phyloP scores from a whole-genome alignment of 345 rosid genomes.

The Brassica cretica region DNA sequence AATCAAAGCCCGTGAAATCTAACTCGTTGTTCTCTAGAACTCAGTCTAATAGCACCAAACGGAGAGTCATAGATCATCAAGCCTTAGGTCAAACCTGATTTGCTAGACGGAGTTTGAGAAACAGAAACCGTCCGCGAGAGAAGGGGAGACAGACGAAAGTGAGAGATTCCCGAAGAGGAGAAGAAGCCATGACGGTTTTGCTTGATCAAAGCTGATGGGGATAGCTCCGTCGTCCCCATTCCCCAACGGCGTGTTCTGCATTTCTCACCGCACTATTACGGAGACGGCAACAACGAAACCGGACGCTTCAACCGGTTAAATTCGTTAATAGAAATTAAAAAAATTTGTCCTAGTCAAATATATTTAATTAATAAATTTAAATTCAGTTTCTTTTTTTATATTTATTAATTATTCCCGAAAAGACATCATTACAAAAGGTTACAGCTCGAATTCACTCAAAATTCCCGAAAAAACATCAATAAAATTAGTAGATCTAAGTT shows the following conservation, averaged over 20 bases:
- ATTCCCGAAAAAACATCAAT: no score
- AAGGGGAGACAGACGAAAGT: slow-evolving; percentile 31
- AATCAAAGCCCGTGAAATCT: background rate
- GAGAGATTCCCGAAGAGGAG: slow-evolving; percentile 25
- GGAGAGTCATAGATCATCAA: background rate
- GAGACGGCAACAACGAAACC: background rate
- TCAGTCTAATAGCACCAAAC: background rate
- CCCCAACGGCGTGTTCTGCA: slow-evolving; percentile 63
- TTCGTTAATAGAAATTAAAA: background rate
- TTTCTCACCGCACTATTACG: slow-evolving; percentile 30
- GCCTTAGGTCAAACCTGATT: slow-evolving; percentile 47
- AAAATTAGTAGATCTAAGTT: no score
- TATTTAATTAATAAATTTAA: background rate
- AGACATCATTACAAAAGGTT: no score
- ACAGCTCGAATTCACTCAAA: no score
- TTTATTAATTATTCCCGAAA: no score
- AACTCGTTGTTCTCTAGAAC: background rate
- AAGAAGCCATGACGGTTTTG: slow-evolving; percentile 25
- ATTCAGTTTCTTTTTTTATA: background rate
- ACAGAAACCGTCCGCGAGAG: slow-evolving; percentile 27
- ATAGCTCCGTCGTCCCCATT: slow-evolving; percentile 48
- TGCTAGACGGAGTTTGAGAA: slow-evolving; percentile 25
- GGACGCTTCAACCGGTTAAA: slow-evolving; percentile 25
- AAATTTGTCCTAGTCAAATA: background rate
- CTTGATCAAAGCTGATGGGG: slow-evolving; percentile 37